Percentiles rank a stretch among this genome's conserved stretches.
These are phyloP conservation scores for Xylaria palmicola DNA, from an alignment of 495 filamentous ascomycete genomes.

Conservation along the genomic window DNA sequence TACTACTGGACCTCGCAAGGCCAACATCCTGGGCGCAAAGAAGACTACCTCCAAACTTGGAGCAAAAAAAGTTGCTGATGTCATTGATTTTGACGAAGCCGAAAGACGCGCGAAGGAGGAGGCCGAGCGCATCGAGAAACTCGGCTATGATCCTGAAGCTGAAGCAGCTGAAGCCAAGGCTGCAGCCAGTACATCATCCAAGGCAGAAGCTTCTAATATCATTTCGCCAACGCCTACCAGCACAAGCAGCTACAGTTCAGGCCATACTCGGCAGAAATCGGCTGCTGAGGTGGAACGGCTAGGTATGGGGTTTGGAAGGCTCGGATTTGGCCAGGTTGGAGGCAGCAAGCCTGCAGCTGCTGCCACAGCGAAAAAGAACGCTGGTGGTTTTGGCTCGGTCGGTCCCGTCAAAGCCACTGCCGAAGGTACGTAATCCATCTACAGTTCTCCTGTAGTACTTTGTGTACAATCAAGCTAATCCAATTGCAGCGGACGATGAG, in stretches of 20 bases:
- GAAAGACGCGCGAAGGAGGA: constrained; percentile 97
- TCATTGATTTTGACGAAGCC: constrained; percentile 93
- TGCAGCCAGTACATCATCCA: constrained; percentile 38
- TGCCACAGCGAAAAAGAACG: constrained; percentile 69
- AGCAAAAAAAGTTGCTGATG: constrained; percentile 82
- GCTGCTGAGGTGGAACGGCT: constrained; percentile 78
- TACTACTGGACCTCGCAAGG: constrained; percentile 65
- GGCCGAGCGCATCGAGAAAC: constrained; percentile 90
- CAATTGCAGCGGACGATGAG: constrained; percentile 62
- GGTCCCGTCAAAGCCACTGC: constrained; percentile 63
- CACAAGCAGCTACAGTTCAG: constrained; percentile 63
- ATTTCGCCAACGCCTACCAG: constrained; percentile 73
- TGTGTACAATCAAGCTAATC: background rate
- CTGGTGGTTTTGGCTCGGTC: constrained; percentile 84
- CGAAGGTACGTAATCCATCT: constrained; percentile 61
- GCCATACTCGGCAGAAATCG: constrained; percentile 57
- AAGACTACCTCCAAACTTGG: constrained; percentile 77
- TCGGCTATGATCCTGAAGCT: constrained; percentile 96
- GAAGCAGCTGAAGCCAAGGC: constrained; percentile 66
- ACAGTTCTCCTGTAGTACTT: background rate
- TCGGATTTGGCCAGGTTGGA: constrained; percentile 89
- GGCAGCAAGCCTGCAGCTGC: constrained; percentile 58
- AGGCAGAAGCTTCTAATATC: constrained; percentile 56
- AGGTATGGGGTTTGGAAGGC: constrained; percentile 82
- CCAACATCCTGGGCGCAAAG: constrained; percentile 85